Evolutionary conservation across 768 basidiomycete genomes (phyloP).

Genomic region (Gloeostereum incarnatum): DNA sequence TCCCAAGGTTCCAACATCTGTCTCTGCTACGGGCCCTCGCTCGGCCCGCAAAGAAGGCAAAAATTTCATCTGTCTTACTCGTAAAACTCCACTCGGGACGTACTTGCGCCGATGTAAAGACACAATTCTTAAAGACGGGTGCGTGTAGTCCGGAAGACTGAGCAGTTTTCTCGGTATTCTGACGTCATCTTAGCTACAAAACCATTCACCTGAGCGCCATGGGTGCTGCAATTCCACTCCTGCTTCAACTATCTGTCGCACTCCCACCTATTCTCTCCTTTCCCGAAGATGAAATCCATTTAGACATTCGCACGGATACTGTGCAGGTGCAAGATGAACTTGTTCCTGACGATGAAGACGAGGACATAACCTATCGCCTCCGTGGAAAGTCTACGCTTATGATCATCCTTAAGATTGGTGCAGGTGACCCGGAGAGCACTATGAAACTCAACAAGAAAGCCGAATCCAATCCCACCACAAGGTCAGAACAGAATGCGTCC

Average conservation of each 20-base stretch:
- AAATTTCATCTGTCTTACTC: constrained; percentile 72
- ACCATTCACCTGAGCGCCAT: constrained; percentile 70
- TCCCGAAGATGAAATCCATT: constrained; percentile 48
- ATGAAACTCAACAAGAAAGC: neutral
- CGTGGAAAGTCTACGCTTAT: constrained; percentile 65
- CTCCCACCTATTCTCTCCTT: constrained; percentile 69
- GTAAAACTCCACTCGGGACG: constrained; percentile 60
- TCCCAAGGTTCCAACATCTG: constrained; percentile 66
- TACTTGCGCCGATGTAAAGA: constrained; percentile 77
- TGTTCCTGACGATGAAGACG: constrained; percentile 64
- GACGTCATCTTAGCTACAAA: constrained; percentile 58
- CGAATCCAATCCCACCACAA: neutral
- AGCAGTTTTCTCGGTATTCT: neutral
- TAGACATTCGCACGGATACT: constrained; percentile 58
- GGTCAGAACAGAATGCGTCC: too few relatives aligned
- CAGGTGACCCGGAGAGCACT: constrained; percentile 26
- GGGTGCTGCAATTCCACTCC: constrained; percentile 85
- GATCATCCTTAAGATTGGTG: constrained; percentile 51
- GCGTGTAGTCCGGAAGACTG: constrained; percentile 10
- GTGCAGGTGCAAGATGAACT: constrained; percentile 75
- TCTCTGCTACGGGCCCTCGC: constrained; percentile 71
- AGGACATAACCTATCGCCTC: constrained; percentile 55
- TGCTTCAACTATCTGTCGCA: constrained; percentile 59
- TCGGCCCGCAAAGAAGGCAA: constrained; percentile 76
- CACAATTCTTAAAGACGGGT: constrained; percentile 66